Evolutionary conservation across 345 rosid genomes (phyloP).

Genomic region (Aurinia saxatilis): DNA sequence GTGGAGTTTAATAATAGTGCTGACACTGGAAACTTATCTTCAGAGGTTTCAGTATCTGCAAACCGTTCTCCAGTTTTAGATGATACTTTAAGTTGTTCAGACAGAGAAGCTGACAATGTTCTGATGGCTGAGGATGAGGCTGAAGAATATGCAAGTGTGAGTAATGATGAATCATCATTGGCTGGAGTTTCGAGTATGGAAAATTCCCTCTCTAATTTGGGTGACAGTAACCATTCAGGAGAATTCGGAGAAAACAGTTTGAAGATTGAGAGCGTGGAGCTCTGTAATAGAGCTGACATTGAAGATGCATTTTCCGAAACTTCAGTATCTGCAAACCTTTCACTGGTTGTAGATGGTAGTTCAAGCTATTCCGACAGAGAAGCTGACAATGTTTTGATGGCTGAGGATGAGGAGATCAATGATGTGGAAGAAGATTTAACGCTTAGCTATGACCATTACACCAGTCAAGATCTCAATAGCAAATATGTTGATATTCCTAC

Average conservation of each 20-base stretch:
- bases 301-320: constrained; percentile 6
- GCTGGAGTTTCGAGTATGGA: constrained; percentile 1
- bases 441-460: constrained; percentile 16
- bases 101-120: too few relatives aligned
- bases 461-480: constrained; percentile 20
- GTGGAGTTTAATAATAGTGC: constrained; percentile 16
- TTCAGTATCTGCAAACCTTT: background rate
- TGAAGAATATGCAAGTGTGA: constrained; percentile 7
- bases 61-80: too few relatives aligned
- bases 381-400: constrained; percentile 6
- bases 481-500: constrained; percentile 8
- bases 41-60: too few relatives aligned
- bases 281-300: background rate
- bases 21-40: background rate
- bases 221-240: constrained; percentile 8
- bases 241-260: background rate
- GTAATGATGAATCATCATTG: constrained; percentile 17
- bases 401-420: constrained; percentile 21
- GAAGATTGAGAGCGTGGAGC: constrained; percentile 25
- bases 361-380: constrained; percentile 19
- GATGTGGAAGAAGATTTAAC: constrained; percentile 12
- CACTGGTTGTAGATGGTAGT: constrained; percentile 13
- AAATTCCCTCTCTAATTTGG: background rate
- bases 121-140: too few relatives aligned
- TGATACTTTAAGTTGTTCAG: too few relatives aligned